These are phyloP conservation scores for Spiraea crenata DNA, from an alignment of 331 rosid species.

Conservation along the genomic window DNA sequence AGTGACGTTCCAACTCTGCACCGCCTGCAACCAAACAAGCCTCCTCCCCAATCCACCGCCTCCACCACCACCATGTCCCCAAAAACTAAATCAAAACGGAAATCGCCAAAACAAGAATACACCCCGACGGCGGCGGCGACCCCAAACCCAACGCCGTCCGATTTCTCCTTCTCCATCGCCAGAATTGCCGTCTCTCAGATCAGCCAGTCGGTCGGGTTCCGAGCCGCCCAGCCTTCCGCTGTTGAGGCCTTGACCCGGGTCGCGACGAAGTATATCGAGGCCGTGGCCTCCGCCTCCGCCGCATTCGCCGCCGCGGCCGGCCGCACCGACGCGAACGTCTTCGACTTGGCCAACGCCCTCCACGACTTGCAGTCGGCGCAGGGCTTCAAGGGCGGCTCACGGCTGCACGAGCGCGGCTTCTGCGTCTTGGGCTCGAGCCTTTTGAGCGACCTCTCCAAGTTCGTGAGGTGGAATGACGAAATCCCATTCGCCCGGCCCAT, in stretches of 20 bases:
- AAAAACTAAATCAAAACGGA: background rate
- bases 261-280: conserved; percentile 40
- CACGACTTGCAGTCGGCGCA: conserved; percentile 40
- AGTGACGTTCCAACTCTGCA: background rate
- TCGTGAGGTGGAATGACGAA: conserved; percentile 27
- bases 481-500: conserved; percentile 48
- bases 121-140: background rate
- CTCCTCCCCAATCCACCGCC: background rate
- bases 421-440: conserved; percentile 45
- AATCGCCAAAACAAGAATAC: background rate
- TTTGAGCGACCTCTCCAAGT: conserved; percentile 43
- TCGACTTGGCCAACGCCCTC: conserved; percentile 61
- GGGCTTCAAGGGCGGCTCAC: conserved; percentile 52
- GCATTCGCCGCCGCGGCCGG: conserved; percentile 42
- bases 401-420: conserved; percentile 15
- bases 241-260: conserved; percentile 54
- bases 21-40: background rate
- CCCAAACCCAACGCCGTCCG: conserved; percentile 34
- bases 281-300: conserved; percentile 46
- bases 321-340: conserved; percentile 58
- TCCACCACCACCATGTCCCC: conserved; percentile 17
- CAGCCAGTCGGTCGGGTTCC: conserved; percentile 59
- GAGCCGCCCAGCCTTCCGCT: conserved; percentile 35
- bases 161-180: conserved; percentile 46
- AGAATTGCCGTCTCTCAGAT: conserved; percentile 67